Evolutionary conservation across 176 grass and related monocot species (phyloP), one percentile per base, ranked within the genome.

Genomic region (Guadua angustifolia): DNA sequence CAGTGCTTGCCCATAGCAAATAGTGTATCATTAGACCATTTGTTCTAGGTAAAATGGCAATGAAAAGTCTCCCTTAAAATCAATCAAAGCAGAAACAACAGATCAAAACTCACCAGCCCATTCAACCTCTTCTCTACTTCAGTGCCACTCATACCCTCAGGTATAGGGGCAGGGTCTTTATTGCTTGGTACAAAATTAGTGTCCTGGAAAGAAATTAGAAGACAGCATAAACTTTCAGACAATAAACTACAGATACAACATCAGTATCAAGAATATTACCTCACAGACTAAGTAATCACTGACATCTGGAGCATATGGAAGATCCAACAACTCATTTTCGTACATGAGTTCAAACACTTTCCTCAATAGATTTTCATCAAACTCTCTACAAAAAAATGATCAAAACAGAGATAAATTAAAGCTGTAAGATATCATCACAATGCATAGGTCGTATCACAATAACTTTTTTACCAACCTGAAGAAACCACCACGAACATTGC

Each of bases 401-500:
- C 45, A 88, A 79, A 58, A 15, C 33, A 73, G n/a, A 58, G 18
- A 10, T 32, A 75, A 33, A 19, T 24, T 45, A 40, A 86, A 69
- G 69, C 36, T 25, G 18, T 69, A 67, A 71, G 17, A 82, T 75
- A 73, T 79, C 45, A 69, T 65, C 17, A 78, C 24, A 85, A 79
- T 73, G 42, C 24, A 79, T 14, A 75, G 40, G 55, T 51, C 6
- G 4, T 5, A 83, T 46, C n/a, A 63, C 6, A 33, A 1, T 25
- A 56, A 47, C 12, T 38, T 73, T 64, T 76, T 72, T 25, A 88
- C 88, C 47, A 82, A 97, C 95, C 90, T 97, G 87, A 99, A 99
- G 89, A 99, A 95, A 10, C 97, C 93, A 83, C 93, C 93, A 87
- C 93, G 91, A 46, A 95, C 89, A 94, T 90, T 99, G 88, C 97